Base-by-base conservation (phyloP, 192 early-diverging fungal genomes). In the Kappamyces sp. region DNA sequence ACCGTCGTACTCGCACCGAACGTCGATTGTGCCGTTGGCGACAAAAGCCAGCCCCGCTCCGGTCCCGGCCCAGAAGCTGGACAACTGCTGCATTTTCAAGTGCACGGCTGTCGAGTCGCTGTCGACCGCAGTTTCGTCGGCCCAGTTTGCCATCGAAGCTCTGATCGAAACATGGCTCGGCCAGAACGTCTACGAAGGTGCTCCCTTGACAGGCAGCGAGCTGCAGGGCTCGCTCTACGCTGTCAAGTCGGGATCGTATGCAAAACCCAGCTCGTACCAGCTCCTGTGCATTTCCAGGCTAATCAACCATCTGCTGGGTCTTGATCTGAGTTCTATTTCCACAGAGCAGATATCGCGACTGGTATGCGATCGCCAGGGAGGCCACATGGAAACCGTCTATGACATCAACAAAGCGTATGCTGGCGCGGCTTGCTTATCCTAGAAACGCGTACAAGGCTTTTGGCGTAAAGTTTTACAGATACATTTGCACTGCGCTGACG, bases 261-360 rank as follows among this genome's bases (percentile, higher is more conserved):
- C 29, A 11, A 53, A 53, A 53, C 51, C 51, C 14, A 53, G 41
- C 29, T 1, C 51, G 5, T 53, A 53, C 14, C 51, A 53, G 41
- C 36, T 53, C 4, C n/a, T 39, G 41, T 53, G 51, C 14, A 53
- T 53, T 4, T 4, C 14, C 11, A 11, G 36, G 5, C 5, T 53
- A 12, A 39, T 22, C 4, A 53, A 53, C n/a, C 29, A 53, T 14
- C 14, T 53, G 29, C 8, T 53, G 6, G 36, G 36, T 4, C 41
- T 53, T n/a, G 30, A 53, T 53, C 41, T 53, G 41, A 35, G 41
- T 39, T 39, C 4, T 39, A 53, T 53, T 45, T n/a, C 43, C 12
- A n/a, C 43, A n/a, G 43, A 45, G 22, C 43, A 45, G 43, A 22
- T 45, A 22, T 45, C 43, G 12, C 43, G 43, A n/a, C 12, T 45